Conservation (phyloP, 768 basidiomycete species). For the Rhizopogon vinicolor region DNA sequence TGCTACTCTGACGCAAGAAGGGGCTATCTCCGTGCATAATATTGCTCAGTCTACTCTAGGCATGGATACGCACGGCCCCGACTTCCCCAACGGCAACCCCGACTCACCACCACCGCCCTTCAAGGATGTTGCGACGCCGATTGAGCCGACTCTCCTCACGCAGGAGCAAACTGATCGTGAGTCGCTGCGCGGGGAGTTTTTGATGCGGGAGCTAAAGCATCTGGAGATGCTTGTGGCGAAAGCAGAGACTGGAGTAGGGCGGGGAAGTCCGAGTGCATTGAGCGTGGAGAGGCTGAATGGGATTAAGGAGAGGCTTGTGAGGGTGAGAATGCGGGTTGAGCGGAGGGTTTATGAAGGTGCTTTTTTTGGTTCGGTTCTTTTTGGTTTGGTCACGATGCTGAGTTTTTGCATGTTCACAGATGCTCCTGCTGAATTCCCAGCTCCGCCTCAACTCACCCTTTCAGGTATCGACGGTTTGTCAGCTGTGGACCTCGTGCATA, state of each 20-base stretch:
- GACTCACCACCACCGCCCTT: slow-evolving; percentile 24
- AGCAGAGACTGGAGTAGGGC: background rate
- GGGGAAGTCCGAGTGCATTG: background rate
- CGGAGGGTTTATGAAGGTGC: background rate
- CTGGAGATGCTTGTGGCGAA: background rate
- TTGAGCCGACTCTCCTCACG: background rate
- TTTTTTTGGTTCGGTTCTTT: background rate
- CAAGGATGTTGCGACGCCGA: slow-evolving; percentile 11
- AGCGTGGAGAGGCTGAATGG: background rate
- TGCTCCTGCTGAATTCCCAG: background rate
- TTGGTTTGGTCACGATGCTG: background rate
- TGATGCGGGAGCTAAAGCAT: slow-evolving; percentile 1
- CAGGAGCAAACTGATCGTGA: background rate
- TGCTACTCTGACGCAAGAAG: background rate
- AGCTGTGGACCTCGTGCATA: background rate
- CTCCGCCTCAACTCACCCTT: background rate
- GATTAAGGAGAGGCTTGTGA: background rate
- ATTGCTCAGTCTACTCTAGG: background rate
- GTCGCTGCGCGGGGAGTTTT: background rate
- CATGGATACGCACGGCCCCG: background rate
- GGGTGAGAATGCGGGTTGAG: background rate
- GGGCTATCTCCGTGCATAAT: slow-evolving; percentile 1
- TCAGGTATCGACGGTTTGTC: background rate
- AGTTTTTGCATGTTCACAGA: background rate
- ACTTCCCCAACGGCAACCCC: background rate